phyloP scores from a whole-genome alignment of 2,329 filamentous ascomycete species.

The Ceratocystiopsis minuta region DNA sequence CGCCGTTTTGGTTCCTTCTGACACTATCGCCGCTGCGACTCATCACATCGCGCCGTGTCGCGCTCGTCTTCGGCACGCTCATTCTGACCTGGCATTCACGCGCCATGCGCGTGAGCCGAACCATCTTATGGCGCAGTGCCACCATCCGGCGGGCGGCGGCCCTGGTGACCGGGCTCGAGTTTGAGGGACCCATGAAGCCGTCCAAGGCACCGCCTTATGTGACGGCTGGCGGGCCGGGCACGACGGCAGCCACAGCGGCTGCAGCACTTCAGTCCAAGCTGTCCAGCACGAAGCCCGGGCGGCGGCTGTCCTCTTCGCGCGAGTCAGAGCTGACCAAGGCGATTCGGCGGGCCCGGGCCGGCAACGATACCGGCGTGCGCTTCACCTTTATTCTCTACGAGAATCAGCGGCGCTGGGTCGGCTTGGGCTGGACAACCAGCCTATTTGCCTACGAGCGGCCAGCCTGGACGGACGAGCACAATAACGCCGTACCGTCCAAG shows the following conservation, averaged over 20 bases:
- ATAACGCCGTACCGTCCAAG: constrained; percentile 60
- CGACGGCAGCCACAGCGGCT: constrained; percentile 6
- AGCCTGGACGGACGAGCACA: constrained; percentile 90
- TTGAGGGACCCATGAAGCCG: constrained; percentile 32
- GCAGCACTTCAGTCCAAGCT: constrained; percentile 9
- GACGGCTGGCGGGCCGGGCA: constrained; percentile 11
- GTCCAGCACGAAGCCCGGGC: constrained; percentile 13
- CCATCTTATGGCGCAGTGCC: constrained; percentile 78
- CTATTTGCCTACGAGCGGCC: constrained; percentile 79
- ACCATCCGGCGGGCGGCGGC: constrained; percentile 50
- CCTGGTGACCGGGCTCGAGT: constrained; percentile 64
- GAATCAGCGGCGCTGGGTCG: constrained; percentile 89
- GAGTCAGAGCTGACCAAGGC: constrained; percentile 31
- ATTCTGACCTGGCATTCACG: constrained; percentile 83
- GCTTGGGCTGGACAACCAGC: constrained; percentile 83
- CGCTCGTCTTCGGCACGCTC: constrained; percentile 73
- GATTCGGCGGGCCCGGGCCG: constrained; percentile 16
- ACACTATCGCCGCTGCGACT: constrained; percentile 63
- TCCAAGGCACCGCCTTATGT: constrained; percentile 10
- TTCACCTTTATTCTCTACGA: constrained; percentile 96
- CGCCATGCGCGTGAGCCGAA: constrained; percentile 66
- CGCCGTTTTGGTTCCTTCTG: constrained; percentile 71
- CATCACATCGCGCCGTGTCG: constrained; percentile 69
- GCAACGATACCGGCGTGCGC: constrained; percentile 59
- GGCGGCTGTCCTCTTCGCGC: constrained; percentile 16